Evolutionary conservation across 116 monocot species (phyloP).

Genomic region (Phalaenopsis hybrid): DNA sequence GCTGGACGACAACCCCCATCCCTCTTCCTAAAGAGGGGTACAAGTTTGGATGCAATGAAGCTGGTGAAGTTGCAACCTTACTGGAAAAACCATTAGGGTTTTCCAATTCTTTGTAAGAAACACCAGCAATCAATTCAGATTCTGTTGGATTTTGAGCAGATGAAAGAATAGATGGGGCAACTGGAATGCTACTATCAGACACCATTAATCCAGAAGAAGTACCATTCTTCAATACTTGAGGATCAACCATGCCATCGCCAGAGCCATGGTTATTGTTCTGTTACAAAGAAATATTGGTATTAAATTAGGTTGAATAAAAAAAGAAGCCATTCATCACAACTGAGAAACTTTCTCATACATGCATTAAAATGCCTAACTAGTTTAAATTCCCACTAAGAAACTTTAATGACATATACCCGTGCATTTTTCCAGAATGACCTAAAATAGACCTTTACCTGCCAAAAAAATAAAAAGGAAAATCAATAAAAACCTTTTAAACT

Average conservation of each 20-base stretch:
- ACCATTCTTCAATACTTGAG: constrained; percentile 40
- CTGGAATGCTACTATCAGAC: constrained; percentile 38
- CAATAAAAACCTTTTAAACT: constrained; percentile 11
- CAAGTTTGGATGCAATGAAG: constrained; percentile 24
- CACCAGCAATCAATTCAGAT: constrained; percentile 37
- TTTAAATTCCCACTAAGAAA: constrained; percentile 3
- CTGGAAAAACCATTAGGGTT: constrained; percentile 13
- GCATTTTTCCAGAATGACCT: constrained; percentile 49
- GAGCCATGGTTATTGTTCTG: constrained; percentile 55
- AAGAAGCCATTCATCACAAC: background rate
- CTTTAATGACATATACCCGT: constrained; percentile 8
- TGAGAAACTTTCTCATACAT: background rate
- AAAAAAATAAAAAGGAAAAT: constrained; percentile 15
- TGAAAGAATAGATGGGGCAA: constrained; percentile 30
- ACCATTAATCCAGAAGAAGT: constrained; percentile 34
- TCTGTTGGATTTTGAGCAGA: constrained; percentile 41
- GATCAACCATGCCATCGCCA: constrained; percentile 33
- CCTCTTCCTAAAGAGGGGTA: constrained; percentile 17
- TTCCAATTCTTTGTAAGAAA: constrained; percentile 27
- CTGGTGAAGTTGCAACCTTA: constrained; percentile 19
- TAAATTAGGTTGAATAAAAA: background rate
- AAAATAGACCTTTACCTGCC: constrained; percentile 51
- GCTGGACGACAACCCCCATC: constrained; percentile 18
- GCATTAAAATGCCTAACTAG: constrained; percentile 10
- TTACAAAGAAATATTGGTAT: background rate